Conservation (phyloP, 495 filamentous ascomycete species). For the Hyaloscypha hepaticicola region DNA sequence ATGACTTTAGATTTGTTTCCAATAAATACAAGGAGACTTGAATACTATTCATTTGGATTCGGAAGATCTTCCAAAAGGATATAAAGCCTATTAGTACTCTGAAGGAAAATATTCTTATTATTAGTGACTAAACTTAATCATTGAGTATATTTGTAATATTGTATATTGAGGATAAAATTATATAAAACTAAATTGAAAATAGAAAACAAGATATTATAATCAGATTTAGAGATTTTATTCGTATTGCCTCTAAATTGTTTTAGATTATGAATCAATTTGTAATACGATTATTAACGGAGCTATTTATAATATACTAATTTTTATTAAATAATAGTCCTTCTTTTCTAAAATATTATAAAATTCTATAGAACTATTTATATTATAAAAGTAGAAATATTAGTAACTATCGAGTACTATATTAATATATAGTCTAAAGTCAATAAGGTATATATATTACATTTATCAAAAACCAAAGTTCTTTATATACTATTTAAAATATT, state of each 20-base stretch:
- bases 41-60: slow-evolving; percentile 25
- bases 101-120: slow-evolving; percentile 23
- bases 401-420: not conserved
- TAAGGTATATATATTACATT: slow-evolving; percentile 8
- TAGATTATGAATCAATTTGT: not conserved
- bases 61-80: slow-evolving; percentile 29
- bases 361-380: not conserved
- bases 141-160: slow-evolving; percentile 3
- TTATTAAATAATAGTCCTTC: not conserved
- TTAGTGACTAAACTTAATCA: slow-evolving; percentile 28
- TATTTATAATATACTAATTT: not conserved
- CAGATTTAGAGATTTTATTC: not conserved
- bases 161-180: slow-evolving; percentile 5
- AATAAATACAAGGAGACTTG: slow-evolving; percentile 32
- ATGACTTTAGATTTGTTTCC: slow-evolving; percentile 29
- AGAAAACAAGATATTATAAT: not conserved
- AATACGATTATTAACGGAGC: not conserved
- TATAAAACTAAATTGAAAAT: not conserved
- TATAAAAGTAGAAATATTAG: not conserved
- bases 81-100: slow-evolving; percentile 23
- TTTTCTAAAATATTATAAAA: not conserved
- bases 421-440: not conserved
- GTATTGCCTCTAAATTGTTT: not conserved
- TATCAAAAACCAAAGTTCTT: slow-evolving; percentile 15
- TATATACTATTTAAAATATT: slow-evolving; percentile 16